Percentiles rank a stretch among this genome's conserved stretches.
Evolutionary conservation across 345 rosid species (phyloP).

Genomic region (Populus deltoides): DNA sequence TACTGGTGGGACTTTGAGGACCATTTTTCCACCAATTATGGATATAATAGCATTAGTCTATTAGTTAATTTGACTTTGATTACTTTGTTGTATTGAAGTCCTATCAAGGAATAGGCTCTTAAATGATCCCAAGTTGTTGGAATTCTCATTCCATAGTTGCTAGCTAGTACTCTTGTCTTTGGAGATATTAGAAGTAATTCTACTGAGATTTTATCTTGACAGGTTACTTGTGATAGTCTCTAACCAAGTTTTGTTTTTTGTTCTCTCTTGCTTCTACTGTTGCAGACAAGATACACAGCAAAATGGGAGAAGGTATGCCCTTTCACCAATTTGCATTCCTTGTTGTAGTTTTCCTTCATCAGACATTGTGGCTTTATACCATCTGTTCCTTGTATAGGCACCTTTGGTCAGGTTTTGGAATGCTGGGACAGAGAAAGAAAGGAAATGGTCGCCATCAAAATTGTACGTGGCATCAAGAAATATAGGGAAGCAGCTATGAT

Average conservation of each 20-base stretch:
- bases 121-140: neutral
- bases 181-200: neutral
- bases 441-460: conserved; percentile 88
- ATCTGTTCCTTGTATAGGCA: conserved; percentile 38
- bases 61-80: neutral
- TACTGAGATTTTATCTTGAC: neutral
- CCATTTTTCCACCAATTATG: neutral
- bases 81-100: neutral
- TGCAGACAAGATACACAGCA: conserved; percentile 80
- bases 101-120: neutral
- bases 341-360: conserved; percentile 1
- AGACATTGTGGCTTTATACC: neutral
- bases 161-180: neutral
- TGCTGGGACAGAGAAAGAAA: conserved; percentile 87
- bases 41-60: neutral
- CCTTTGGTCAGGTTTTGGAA: conserved; percentile 89
- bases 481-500: conserved; percentile 94
- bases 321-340: neutral
- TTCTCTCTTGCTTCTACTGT: neutral
- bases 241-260: neutral
- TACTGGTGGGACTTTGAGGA: neutral
- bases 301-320: conserved; percentile 83
- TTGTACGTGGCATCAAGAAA: conserved; percentile 84
- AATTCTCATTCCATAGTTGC: neutral
- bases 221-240: neutral